These are phyloP conservation scores for Mucor saturninus DNA, from an alignment of 371 early-diverging fungal genomes.

Conservation along the genomic window DNA sequence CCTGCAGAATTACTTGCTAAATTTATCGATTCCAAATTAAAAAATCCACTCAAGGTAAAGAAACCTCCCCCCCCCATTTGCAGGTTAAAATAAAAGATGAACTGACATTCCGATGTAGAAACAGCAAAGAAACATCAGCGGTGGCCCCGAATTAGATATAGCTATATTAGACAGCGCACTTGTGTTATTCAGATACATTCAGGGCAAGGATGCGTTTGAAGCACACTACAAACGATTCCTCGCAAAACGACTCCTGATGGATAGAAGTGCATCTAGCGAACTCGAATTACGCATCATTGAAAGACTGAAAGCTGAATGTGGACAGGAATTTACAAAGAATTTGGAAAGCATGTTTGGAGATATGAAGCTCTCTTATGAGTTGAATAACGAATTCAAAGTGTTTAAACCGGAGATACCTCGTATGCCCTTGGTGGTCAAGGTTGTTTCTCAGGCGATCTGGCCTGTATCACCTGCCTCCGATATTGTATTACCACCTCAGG, in stretches of 20 bases:
- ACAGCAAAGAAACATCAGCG: not conserved
- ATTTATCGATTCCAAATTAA: slow-evolving; percentile 70
- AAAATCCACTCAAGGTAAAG: slow-evolving; percentile 53
- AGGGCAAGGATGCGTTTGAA: slow-evolving; percentile 95
- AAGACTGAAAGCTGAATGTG: slow-evolving; percentile 88
- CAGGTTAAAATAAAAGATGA: not conserved
- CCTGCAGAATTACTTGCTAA: slow-evolving; percentile 92
- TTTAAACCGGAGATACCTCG: slow-evolving; percentile 23
- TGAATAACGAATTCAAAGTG: slow-evolving; percentile 55
- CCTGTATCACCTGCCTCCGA: slow-evolving; percentile 81
- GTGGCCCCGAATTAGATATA: slow-evolving; percentile 42
- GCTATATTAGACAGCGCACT: slow-evolving; percentile 70
- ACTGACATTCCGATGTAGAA: not conserved
- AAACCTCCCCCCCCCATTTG: not conserved
- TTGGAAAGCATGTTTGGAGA: slow-evolving; percentile 95
- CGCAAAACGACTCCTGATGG: slow-evolving; percentile 84
- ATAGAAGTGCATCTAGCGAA: slow-evolving; percentile 78
- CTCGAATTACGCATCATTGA: slow-evolving; percentile 83
- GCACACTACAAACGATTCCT: slow-evolving; percentile 92
- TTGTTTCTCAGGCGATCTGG: slow-evolving; percentile 90
- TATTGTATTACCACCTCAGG: slow-evolving; percentile 70
- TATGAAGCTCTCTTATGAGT: slow-evolving; percentile 78
- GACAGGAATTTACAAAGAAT: slow-evolving; percentile 85
- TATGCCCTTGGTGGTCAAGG: slow-evolving; percentile 77
- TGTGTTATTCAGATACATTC: slow-evolving; percentile 86